These are phyloP conservation scores for Moesziomyces antarcticus DNA, from an alignment of 1,284 basidiomycete species.

Conservation along the genomic window DNA sequence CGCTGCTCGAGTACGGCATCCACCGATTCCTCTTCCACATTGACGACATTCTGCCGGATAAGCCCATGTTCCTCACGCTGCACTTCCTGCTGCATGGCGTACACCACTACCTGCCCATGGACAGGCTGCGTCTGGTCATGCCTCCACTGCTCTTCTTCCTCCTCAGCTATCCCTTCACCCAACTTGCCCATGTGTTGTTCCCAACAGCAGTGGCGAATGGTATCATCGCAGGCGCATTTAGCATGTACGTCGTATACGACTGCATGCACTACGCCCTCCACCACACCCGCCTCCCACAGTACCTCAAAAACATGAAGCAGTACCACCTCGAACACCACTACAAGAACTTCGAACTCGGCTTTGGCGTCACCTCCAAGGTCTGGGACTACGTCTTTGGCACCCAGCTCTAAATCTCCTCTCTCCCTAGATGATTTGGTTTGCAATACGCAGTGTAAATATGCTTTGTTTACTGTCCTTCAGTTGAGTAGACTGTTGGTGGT, in stretches of 20 bases:
- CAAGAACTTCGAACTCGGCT: conserved; percentile 91
- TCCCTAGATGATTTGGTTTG: neutral
- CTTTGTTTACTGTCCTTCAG: neutral
- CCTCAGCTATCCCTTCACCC: conserved; percentile 88
- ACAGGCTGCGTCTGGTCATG: conserved; percentile 88
- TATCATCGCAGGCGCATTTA: conserved; percentile 88
- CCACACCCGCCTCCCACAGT: conserved; percentile 76
- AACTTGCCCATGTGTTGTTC: conserved; percentile 84
- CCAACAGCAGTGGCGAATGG: conserved; percentile 86
- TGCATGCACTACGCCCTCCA: conserved; percentile 68
- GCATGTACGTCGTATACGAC: conserved; percentile 79
- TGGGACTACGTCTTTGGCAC: conserved; percentile 96
- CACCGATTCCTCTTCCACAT: conserved; percentile 99
- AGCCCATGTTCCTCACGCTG: conserved; percentile 80
- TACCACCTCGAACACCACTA: conserved; percentile 98
- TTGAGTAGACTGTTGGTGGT: conserved; percentile 14
- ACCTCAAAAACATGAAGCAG: conserved; percentile 91
- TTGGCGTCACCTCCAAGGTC: conserved; percentile 92
- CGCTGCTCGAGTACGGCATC: conserved; percentile 90
- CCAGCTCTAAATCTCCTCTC: conserved; percentile 51
- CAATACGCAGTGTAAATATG: neutral
- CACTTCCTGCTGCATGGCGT: conserved; percentile 97
- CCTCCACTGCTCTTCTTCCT: conserved; percentile 85
- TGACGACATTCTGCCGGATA: conserved; percentile 88
- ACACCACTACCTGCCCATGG: conserved; percentile 98